Evolutionary conservation across 140 eudicot species (phyloP).

Genomic region (Bidens hawaiensis): DNA sequence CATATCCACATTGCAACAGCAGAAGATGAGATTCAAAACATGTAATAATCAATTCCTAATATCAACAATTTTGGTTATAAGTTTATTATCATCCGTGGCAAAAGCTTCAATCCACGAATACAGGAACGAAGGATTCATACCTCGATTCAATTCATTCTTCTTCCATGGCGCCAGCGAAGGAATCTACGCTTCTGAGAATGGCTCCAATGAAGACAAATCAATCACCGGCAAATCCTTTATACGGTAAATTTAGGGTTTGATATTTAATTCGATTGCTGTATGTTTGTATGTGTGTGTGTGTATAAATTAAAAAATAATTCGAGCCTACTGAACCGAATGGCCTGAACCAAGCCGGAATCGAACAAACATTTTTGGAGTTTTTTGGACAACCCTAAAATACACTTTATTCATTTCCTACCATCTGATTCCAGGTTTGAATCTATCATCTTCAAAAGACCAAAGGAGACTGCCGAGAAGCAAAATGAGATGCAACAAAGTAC

Average conservation of each 20-base stretch:
- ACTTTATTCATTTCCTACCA: neutral
- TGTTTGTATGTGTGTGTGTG: no score
- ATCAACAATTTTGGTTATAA: constrained; percentile 9
- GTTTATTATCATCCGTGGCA: constrained; percentile 27
- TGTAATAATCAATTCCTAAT: no score
- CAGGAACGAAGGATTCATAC: constrained; percentile 62
- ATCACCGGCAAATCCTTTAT: constrained; percentile 62
- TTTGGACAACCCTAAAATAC: no score
- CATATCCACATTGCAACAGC: no score
- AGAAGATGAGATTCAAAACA: no score
- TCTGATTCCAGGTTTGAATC: constrained; percentile 67
- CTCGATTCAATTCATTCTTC: constrained; percentile 72
- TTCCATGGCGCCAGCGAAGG: constrained; percentile 95
- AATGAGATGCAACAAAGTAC: constrained; percentile 78
- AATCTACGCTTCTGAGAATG: constrained; percentile 63
- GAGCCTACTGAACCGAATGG: no score
- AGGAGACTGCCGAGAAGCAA: constrained; percentile 64
- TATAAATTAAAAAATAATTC: no score
- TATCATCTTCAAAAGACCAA: constrained; percentile 59
- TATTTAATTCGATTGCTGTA: neutral
- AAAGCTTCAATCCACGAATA: constrained; percentile 78
- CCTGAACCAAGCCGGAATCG: no score
- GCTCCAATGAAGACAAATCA: constrained; percentile 44
- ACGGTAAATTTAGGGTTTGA: constrained; percentile 29
- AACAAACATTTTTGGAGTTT: no score